Evolutionary conservation across 2,329 filamentous ascomycete genomes (phyloP), one percentile per base, ranked within the genome.

Genomic region (Sclerotiophoma versabilis): DNA sequence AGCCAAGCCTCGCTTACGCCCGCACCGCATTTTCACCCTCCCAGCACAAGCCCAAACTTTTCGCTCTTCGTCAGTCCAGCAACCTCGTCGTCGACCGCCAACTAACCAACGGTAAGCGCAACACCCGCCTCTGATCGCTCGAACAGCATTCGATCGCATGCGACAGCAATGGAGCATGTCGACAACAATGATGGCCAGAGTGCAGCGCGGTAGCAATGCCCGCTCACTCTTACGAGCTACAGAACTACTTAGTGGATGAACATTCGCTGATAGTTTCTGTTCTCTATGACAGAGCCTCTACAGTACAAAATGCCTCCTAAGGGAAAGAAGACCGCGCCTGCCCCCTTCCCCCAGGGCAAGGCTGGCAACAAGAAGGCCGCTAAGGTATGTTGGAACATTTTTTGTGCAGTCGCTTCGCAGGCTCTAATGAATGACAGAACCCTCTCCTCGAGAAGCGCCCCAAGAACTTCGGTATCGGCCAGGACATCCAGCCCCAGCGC

Each of bases 221-320:
- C 59, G 69, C 70, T 72, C 55, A 56, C 68, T 73, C 71, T 74
- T 75, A 74, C 65, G 71, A 74, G 71, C 68, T 58, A 62, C 66
- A 70, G 65, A 69, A 68, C 59, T 66, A 83, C 81, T 87, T 87
- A 84, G 84, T 88, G 88, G 85, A 88, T 86, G 87, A 84, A 85
- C 70, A 81, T 84, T 81, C 79, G 89, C 92, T 97, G 90, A 96
- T 92, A 83, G 91, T 88, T 92, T 96, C 90, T 95, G 93, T 96
- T 92, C 93, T 98, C 93, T 95, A 98, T 98, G 93, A 98, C 85
- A 98, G 53, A 56, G 95, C 92, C 95, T 90, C 91, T 62, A 71
- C 90, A 63, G 67, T 39, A 58, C 59, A 71, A 66, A 59, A 75
- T 75, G 73, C 65, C 74, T 66, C 75, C 93, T 79, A 99, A 98